A percentile compares a stretch with the other conserved stretches of the same genome.
phyloP scores from a whole-genome alignment of 441 rosid species.

The Brassica balearica region DNA sequence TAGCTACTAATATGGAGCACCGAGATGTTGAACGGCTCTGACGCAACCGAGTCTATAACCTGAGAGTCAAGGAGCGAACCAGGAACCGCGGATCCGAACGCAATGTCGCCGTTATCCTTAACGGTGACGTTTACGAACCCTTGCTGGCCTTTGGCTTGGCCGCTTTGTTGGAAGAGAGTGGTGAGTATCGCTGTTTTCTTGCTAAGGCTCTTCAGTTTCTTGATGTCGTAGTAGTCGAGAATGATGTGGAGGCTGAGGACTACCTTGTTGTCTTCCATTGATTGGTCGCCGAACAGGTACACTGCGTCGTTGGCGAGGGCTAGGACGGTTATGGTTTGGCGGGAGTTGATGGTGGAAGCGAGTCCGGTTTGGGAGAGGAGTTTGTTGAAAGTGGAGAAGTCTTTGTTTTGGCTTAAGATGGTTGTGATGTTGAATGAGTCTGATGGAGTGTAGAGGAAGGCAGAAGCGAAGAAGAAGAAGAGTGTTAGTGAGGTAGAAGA shows the following conservation, averaged over 20 bases:
- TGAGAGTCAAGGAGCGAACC: constrained; percentile 20
- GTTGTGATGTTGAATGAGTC: constrained; percentile 38
- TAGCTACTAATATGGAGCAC: constrained; percentile 38
- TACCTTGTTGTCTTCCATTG: constrained; percentile 21
- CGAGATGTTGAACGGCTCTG: constrained; percentile 37
- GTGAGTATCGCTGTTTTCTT: constrained; percentile 25
- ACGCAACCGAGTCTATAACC: constrained; percentile 15
- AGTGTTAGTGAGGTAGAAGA: constrained; percentile 18
- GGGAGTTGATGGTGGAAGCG: constrained; percentile 35
- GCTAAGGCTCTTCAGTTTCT: constrained; percentile 32
- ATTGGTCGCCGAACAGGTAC: constrained; percentile 12
- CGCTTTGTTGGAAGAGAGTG: constrained; percentile 37
- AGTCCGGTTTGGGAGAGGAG: constrained; percentile 37
- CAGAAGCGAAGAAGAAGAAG: constrained; percentile 35
- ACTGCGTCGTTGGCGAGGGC: constrained; percentile 32
- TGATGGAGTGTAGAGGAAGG: constrained; percentile 33
- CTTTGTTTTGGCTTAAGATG: constrained; percentile 33
- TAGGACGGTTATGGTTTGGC: constrained; percentile 36
- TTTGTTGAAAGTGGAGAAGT: constrained; percentile 35
- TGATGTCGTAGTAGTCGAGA: constrained; percentile 34
- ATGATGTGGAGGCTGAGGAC: constrained; percentile 39
- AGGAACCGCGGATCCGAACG: constrained; percentile 36
- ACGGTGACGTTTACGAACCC: constrained; percentile 38
- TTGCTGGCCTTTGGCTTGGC: constrained; percentile 38
- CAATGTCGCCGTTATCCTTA: constrained; percentile 20